phyloP scores from a whole-genome alignment of 495 filamentous ascomycete genomes.

The Lophium mytilinum region DNA sequence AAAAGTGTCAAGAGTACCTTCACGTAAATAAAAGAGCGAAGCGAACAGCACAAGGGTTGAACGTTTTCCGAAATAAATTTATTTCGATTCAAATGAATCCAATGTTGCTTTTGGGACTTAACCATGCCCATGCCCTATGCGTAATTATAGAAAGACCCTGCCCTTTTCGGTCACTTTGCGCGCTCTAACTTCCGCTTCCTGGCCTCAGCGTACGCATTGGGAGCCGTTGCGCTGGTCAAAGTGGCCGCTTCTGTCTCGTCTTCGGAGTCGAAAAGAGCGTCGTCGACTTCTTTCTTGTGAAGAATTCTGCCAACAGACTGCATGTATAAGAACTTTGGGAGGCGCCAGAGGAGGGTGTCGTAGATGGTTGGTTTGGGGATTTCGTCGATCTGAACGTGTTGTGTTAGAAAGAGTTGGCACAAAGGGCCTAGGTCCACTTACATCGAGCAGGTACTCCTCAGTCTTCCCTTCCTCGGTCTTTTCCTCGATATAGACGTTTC shows the following conservation, averaged over 20 bases:
- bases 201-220: slow-evolving; percentile 32
- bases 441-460: slow-evolving; percentile 77
- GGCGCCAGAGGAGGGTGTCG: slow-evolving; percentile 36
- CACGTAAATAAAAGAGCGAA: too few relatives aligned
- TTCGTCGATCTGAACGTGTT: slow-evolving; percentile 31
- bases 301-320: slow-evolving; percentile 29
- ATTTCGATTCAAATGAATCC: too few relatives aligned
- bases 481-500: slow-evolving; percentile 88
- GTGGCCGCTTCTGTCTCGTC: slow-evolving; percentile 22
- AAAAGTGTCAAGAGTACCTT: too few relatives aligned
- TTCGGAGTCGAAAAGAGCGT: slow-evolving; percentile 19
- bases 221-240: slow-evolving; percentile 25
- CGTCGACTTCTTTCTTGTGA: slow-evolving; percentile 18
- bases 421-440: slow-evolving; percentile 35
- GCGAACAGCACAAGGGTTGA: too few relatives aligned
- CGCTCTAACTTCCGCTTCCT: slow-evolving; percentile 32
- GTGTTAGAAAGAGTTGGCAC: neutral
- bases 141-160: too few relatives aligned
- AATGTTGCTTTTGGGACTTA: too few relatives aligned
- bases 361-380: slow-evolving; percentile 32
- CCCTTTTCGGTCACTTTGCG: too few relatives aligned
- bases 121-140: too few relatives aligned
- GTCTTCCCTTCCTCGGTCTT: slow-evolving; percentile 75
- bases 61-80: too few relatives aligned
- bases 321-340: slow-evolving; percentile 35